Evolutionary conservation across 1,139 yeast species (phyloP), one percentile per base, ranked within the genome.

Genomic region (Candida sp.): DNA sequence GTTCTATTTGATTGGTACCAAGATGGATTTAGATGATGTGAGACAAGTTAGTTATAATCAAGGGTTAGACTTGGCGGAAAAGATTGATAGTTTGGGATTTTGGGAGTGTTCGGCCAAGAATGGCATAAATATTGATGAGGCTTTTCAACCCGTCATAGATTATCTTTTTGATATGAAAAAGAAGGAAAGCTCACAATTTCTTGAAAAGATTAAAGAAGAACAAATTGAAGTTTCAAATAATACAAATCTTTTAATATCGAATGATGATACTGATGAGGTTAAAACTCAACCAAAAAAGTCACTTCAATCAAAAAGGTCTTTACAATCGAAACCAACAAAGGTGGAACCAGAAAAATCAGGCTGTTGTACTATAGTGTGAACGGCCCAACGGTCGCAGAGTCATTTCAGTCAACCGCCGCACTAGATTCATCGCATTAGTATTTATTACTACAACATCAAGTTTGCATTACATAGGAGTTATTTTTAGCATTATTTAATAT

Each of bases 1-100:
- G 4, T 48, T 65, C 5, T 59, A 60, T 3, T 48, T 71, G 12
- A 66, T 63, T 9, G 75, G 68, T 0, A 52, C 70, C n/a, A 66
- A 66, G 44, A 43, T 57, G 19, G 76, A 72, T 42, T 43, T 54
- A 23, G 61, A 54, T 19, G 45, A 45, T 1, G 53, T 53, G 21
- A 52, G 71, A 35, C 65, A 60, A 39, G 68, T 68, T 2, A 45
- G 54, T 21, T 56, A 43, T 42, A 60, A 58, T 4, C 68, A 69
- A 43, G 76, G 70, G 0, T 12, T 46, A 32, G 54, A 45, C 5
- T 58, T 70, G 41, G 66, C 73, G 5, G 29, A 47, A 2, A 41
- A 49, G 5, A 51, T 67, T 7, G 60, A 60, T 5, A 74, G 73
- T 0, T 21, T 64, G 3, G 46, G 48, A 12, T 69, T 64, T 43